Evolutionary conservation across 1,284 basidiomycete genomes (phyloP), one percentile per base, ranked within the genome.

Genomic region (Microbotryomycetes sp.): DNA sequence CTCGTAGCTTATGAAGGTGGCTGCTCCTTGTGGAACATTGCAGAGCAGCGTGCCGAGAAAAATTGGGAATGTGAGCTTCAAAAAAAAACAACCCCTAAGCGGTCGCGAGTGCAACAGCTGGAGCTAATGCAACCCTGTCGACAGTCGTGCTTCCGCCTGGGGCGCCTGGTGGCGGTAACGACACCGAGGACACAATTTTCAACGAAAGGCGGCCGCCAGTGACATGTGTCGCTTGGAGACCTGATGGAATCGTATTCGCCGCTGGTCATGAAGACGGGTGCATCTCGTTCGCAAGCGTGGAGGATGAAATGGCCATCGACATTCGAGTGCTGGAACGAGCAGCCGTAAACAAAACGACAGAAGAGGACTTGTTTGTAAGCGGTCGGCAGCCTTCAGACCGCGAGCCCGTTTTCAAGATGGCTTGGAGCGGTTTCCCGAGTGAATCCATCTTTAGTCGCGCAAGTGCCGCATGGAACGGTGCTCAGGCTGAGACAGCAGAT

Each of bases 391-490:
- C 64, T 57, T 23, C 61, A 55, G 50, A 75, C 3, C 79, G 85
- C 63, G 91, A 94, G 73, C 89, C 91, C 1, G 85, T 97, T 49
- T 93, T 89, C 80, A 91, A 90, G 74, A 79, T 96, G 5, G 78
- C 86, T 0, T 96, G 92, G 92, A 86, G 85, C 57, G 80, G 82
- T 1, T 89, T 86, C 73, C 78, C 84, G 0, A 83, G 85, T 54
- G 73, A 75, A 24, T 60, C 73, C 0, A 64, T 66, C 9, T 57
- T 77, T 54, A 70, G 71, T n/a, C 64, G 69, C 16, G 54, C 54
- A 9, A n/a, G 41, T 3, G 27, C 52, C 3, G 60, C 54, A 5
- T 15, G 35, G 35, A 41, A 50, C 21, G 48, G 11, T 11, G 63
- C 73, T 4, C 65, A 73, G 0, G 70, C 73, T 15, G 70, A 71